Evolutionary conservation across 2,329 filamentous ascomycete genomes (phyloP).

Genomic region (Fusarium papillatum): DNA sequence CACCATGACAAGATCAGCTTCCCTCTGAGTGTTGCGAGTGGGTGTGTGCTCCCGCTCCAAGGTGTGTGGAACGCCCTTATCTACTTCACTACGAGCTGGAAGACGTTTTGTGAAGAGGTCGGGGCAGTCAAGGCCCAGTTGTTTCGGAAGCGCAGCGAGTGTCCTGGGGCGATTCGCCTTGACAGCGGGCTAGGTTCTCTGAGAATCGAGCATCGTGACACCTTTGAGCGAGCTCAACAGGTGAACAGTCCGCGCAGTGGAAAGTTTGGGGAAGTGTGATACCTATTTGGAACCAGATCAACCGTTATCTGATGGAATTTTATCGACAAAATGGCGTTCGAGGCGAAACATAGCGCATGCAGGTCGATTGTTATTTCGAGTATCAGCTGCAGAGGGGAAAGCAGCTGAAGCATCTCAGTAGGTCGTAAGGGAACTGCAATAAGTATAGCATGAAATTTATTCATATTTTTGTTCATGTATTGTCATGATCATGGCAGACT

Average conservation of each 20-base stretch:
- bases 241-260: background rate
- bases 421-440: background rate
- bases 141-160: slow-evolving; percentile 9
- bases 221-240: slow-evolving; percentile 34
- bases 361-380: background rate
- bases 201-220: slow-evolving; percentile 36
- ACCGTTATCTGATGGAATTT: background rate
- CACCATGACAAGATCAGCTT: slow-evolving; percentile 66
- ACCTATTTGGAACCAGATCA: background rate
- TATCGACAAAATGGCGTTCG: background rate
- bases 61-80: slow-evolving; percentile 87
- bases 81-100: slow-evolving; percentile 77
- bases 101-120: slow-evolving; percentile 45
- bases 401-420: background rate
- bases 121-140: slow-evolving; percentile 27
- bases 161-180: slow-evolving; percentile 37
- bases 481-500: background rate
- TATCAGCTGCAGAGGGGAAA: background rate
- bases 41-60: slow-evolving; percentile 81
- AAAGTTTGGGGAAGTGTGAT: background rate
- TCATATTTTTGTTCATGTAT: background rate
- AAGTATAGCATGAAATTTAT: background rate
- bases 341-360: background rate
- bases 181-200: slow-evolving; percentile 43
- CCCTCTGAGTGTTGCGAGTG: slow-evolving; percentile 76